These are phyloP conservation scores for Leishmania amazonensis DNA, from an alignment of 208 protist species.

Conservation along the genomic window DNA sequence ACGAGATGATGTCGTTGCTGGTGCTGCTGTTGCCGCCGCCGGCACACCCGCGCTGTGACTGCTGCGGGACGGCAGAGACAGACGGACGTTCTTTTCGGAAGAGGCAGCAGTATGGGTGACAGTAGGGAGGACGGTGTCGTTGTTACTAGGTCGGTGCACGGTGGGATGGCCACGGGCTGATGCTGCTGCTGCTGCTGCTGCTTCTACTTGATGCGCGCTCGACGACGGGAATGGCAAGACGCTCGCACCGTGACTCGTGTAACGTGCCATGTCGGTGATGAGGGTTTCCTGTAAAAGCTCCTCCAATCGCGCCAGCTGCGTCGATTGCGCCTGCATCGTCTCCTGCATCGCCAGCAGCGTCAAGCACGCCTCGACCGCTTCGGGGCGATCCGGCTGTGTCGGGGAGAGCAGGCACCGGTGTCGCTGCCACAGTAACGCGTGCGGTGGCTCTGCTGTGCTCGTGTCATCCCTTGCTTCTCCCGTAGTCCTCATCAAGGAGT, in stretches of 20 bases:
- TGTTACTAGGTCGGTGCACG: neutral
- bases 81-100: neutral
- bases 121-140: neutral
- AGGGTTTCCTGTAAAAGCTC: neutral
- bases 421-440: conserved; percentile 15
- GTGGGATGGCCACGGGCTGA: neutral
- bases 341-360: conserved; percentile 14
- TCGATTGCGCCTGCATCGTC: conserved; percentile 6
- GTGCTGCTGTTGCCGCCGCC: neutral
- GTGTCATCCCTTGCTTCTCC: neutral
- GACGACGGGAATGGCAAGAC: neutral
- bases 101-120: neutral
- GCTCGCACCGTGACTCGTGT: neutral
- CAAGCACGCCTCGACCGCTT: conserved; percentile 5
- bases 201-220: neutral
- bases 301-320: conserved; percentile 1
- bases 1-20: neutral
- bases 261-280: neutral
- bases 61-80: too few species aligned
- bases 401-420: conserved; percentile 22
- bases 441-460: conserved; percentile 8
- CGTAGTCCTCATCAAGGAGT: neutral
- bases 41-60: too few species aligned
- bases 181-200: neutral
- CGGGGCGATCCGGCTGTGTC: neutral